A percentile compares a stretch with the other conserved stretches of the same genome.
Conservation (phyloP, 1,284 basidiomycete genomes). For the Rhodotorula sp. region DNA sequence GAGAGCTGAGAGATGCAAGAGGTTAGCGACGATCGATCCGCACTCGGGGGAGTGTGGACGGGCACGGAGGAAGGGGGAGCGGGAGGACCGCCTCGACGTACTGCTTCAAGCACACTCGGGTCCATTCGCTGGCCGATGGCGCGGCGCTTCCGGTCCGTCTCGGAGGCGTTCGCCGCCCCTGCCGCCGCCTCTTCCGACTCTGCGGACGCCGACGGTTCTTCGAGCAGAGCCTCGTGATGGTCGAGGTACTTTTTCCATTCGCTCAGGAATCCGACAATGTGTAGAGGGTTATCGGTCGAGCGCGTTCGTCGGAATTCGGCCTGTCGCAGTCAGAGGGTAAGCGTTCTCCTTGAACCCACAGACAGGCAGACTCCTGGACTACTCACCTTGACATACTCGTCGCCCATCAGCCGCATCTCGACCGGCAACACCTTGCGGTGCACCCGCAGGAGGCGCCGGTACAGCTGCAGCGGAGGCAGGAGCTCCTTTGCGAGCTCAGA, state of each 20-base stretch:
- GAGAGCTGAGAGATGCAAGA: constrained; percentile 62
- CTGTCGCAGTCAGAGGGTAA: constrained; percentile 9
- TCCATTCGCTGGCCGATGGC: constrained; percentile 67
- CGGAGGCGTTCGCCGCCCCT: constrained; percentile 51
- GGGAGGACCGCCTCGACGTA: constrained; percentile 46
- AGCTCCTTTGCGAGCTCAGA: constrained; percentile 47
- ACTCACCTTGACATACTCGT: constrained; percentile 81
- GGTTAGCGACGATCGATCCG: neutral
- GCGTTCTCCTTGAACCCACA: neutral
- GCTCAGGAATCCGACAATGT: constrained; percentile 87
- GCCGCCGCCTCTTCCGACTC: constrained; percentile 49
- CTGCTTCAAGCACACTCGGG: constrained; percentile 74
- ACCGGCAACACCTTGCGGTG: constrained; percentile 66
- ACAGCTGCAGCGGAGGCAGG: constrained; percentile 79
- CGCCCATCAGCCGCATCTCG: constrained; percentile 80
- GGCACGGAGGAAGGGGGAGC: neutral
- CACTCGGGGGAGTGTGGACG: too few species aligned
- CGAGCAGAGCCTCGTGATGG: constrained; percentile 50
- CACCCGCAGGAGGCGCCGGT: constrained; percentile 72
- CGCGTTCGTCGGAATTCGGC: constrained; percentile 77
- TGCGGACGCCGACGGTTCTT: constrained; percentile 48
- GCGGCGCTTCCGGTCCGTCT: constrained; percentile 7
- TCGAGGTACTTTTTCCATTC: constrained; percentile 93
- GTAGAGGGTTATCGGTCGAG: constrained; percentile 74
- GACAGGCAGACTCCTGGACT: neutral